A percentile compares a stretch with the other conserved stretches of the same genome.
Evolutionary conservation across 768 basidiomycete genomes (phyloP).

Genomic region (Amanita muscaria): DNA sequence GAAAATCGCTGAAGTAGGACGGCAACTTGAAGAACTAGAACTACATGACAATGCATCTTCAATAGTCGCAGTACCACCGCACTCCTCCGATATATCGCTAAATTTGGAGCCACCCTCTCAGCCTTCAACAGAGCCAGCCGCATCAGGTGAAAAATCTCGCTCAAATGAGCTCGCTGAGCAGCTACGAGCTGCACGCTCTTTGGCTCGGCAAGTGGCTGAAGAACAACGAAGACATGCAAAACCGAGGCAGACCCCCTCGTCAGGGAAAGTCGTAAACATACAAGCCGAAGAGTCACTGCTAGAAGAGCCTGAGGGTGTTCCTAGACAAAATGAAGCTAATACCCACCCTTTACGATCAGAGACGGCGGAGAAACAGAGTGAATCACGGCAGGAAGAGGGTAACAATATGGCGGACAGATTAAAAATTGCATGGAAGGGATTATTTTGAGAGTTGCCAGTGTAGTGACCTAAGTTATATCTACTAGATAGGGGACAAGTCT

Average conservation of each 20-base stretch:
- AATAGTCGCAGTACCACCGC: no score
- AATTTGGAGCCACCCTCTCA: no score
- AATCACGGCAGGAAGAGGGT: neutral
- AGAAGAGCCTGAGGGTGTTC: no score
- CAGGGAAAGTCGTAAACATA: neutral
- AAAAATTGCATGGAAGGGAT: neutral
- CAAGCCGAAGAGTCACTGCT: neutral
- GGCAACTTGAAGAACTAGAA: no score
- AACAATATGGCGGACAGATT: neutral
- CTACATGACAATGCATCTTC: no score
- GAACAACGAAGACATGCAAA: conserved; percentile 1
- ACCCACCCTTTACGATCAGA: no score
- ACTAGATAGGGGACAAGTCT: neutral
- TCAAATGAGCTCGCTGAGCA: neutral
- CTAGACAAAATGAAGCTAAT: no score
- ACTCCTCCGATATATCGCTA: no score
- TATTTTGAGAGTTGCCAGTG: conserved; percentile 3
- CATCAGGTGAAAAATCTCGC: neutral
- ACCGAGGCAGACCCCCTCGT: neutral
- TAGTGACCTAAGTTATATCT: no score
- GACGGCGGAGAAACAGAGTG: neutral
- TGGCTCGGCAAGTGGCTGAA: neutral
- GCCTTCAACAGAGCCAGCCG: neutral
- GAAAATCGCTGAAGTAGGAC: no score
- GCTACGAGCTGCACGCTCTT: conserved; percentile 1